A percentile compares a stretch with the other conserved stretches of the same genome.
Conservation (phyloP, 345 rosid species). For the Eucalyptus grandis region DNA sequence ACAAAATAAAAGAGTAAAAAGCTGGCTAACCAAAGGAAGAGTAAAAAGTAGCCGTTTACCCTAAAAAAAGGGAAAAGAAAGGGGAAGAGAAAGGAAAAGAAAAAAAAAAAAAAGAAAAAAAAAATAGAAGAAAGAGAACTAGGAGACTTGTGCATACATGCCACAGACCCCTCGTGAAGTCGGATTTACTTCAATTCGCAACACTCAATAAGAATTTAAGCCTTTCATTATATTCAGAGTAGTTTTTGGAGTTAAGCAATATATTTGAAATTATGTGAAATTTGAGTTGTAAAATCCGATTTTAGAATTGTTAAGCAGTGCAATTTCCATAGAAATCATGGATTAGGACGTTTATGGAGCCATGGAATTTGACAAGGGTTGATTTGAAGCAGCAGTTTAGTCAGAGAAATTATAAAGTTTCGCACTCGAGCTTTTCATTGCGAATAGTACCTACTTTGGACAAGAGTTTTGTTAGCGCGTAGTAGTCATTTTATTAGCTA, state of each 20-base stretch:
- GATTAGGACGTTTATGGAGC: background rate
- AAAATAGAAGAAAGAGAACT: background rate
- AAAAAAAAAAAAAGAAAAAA: too few relatives aligned
- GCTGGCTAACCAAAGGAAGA: too few relatives aligned
- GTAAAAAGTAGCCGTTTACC: background rate
- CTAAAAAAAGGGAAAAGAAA: background rate
- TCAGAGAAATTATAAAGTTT: too few relatives aligned
- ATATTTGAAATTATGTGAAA: too few relatives aligned
- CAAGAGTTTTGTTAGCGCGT: background rate
- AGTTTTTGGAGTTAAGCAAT: background rate
- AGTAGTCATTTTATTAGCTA: background rate
- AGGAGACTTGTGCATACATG: background rate
- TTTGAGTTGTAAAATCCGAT: background rate
- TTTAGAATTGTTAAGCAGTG: background rate
- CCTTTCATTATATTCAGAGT: fast-evolving
- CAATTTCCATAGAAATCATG: background rate
- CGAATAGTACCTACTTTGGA: background rate
- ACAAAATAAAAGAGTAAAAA: too few relatives aligned
- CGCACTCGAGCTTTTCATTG: fast-evolving
- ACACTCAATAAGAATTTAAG: too few relatives aligned
- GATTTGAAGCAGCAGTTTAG: background rate
- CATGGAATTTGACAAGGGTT: background rate
- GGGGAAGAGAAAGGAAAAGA: background rate
- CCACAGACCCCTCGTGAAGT: fast-evolving
- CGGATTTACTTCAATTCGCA: background rate